Evolutionary conservation across 257 asterid genomes (phyloP).

Genomic region (Plantago major): DNA sequence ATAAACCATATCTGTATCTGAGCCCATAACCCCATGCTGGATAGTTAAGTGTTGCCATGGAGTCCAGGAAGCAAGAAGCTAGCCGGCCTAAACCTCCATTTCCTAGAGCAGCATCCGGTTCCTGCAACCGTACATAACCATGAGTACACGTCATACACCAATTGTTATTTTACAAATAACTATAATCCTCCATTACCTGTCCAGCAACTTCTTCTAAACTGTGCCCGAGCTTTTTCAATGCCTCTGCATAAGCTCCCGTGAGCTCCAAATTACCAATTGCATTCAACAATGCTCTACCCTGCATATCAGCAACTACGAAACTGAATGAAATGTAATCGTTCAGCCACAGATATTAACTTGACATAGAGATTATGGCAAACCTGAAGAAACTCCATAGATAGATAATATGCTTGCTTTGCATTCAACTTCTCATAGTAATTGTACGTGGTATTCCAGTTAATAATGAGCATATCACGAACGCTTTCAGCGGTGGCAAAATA

Average conservation of each 20-base stretch:
- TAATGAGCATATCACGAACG: slow-evolving; percentile 55
- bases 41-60: slow-evolving; percentile 56
- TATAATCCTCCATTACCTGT: slow-evolving; percentile 33
- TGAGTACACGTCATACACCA: too few species aligned
- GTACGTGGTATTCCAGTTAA: slow-evolving; percentile 56
- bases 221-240: slow-evolving; percentile 47
- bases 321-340: not conserved
- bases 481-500: slow-evolving; percentile 58
- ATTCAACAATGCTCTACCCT: slow-evolving; percentile 64
- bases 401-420: slow-evolving; percentile 54
- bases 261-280: slow-evolving; percentile 67
- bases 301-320: not conserved
- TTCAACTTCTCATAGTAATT: slow-evolving; percentile 47
- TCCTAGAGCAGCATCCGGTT: slow-evolving; percentile 68
- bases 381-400: slow-evolving; percentile 71
- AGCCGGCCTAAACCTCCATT: slow-evolving; percentile 67
- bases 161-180: not conserved
- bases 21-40: slow-evolving; percentile 77
- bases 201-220: slow-evolving; percentile 42
- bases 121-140: slow-evolving; percentile 24
- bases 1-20: slow-evolving; percentile 57
- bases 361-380: slow-evolving; percentile 23
- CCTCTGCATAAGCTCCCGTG: slow-evolving; percentile 58
- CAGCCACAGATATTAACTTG: not conserved
- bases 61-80: slow-evolving; percentile 63